Evolutionary conservation across 1,139 yeast species (phyloP).

Genomic region (Hyphopichia burtonii): DNA sequence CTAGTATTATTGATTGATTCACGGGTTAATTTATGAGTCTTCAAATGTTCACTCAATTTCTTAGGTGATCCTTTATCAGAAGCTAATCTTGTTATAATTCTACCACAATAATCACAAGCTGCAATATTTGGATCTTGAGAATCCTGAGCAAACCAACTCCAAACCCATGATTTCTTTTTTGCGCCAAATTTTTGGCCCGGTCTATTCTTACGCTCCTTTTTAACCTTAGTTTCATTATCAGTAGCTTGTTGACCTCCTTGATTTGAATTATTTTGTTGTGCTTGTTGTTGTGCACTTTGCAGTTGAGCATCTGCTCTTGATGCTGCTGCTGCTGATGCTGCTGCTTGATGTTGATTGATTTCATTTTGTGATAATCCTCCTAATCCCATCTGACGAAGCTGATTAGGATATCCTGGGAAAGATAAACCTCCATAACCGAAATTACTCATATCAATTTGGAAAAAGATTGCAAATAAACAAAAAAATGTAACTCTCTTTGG

Average conservation of each 20-base stretch:
- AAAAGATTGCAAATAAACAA: neutral
- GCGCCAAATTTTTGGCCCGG: conserved; percentile 60
- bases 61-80: conserved; percentile 62
- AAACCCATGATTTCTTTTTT: conserved; percentile 60
- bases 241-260: conserved; percentile 11
- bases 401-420: conserved; percentile 12
- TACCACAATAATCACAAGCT: conserved; percentile 54
- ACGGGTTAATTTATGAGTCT: conserved; percentile 50
- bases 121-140: conserved; percentile 48
- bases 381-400: neutral
- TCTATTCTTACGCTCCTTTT: conserved; percentile 34
- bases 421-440: conserved; percentile 16
- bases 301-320: conserved; percentile 19
- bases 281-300: conserved; percentile 1
- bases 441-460: conserved; percentile 14
- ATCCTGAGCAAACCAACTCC: conserved; percentile 62
- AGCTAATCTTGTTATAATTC: conserved; percentile 44
- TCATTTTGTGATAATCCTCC: neutral
- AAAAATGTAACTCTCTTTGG: too few relatives aligned
- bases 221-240: conserved; percentile 2
- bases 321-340: conserved; percentile 14
- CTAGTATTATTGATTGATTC: conserved; percentile 36
- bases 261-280: conserved; percentile 17
- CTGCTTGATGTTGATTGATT: conserved; percentile 8
- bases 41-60: conserved; percentile 55